A percentile compares a stretch with the other conserved stretches of the same genome.
Conservation (phyloP, 2,329 filamentous ascomycete genomes). For the Diaporthe caulivora region DNA sequence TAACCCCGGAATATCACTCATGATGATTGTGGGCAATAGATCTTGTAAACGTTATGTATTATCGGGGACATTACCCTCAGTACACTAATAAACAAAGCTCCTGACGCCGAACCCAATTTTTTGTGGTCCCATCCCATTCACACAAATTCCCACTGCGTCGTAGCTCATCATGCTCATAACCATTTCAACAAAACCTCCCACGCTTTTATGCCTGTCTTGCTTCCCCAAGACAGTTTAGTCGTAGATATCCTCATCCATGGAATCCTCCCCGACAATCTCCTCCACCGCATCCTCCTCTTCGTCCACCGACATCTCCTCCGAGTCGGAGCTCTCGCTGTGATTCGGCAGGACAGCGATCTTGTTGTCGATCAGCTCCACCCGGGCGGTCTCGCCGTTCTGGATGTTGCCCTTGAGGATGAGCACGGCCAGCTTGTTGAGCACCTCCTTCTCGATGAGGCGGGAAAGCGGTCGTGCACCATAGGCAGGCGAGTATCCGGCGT, state of each 20-base stretch:
- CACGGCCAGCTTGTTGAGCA: slow-evolving; percentile 92
- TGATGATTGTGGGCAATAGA: too few species aligned
- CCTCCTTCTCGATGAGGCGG: slow-evolving; percentile 95
- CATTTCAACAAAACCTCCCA: neutral
- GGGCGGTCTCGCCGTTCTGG: slow-evolving; percentile 85
- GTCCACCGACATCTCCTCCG: slow-evolving; percentile 76
- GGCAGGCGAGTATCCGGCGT: slow-evolving; percentile 91
- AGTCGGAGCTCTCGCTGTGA: slow-evolving; percentile 77
- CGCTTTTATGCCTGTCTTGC: neutral
- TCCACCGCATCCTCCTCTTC: slow-evolving; percentile 78
- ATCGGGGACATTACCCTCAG: neutral
- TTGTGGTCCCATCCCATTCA: neutral
- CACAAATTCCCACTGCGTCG: neutral
- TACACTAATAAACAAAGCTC: neutral
- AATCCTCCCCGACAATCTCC: slow-evolving; percentile 72
- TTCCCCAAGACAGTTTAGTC: slow-evolving; percentile 15
- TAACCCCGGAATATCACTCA: neutral
- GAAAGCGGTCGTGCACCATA: slow-evolving; percentile 93
- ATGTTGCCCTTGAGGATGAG: slow-evolving; percentile 89
- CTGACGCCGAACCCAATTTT: slow-evolving; percentile 5
- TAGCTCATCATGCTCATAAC: slow-evolving; percentile 27
- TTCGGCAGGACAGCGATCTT: slow-evolving; percentile 87
- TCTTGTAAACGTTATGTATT: slow-evolving; percentile 20
- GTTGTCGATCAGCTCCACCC: slow-evolving; percentile 82
- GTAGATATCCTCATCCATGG: slow-evolving; percentile 68